Percentiles rank a stretch among this genome's conserved stretches.
Evolutionary conservation across 805 yeast genomes (phyloP).

Genomic region (Candida sanyiensis): DNA sequence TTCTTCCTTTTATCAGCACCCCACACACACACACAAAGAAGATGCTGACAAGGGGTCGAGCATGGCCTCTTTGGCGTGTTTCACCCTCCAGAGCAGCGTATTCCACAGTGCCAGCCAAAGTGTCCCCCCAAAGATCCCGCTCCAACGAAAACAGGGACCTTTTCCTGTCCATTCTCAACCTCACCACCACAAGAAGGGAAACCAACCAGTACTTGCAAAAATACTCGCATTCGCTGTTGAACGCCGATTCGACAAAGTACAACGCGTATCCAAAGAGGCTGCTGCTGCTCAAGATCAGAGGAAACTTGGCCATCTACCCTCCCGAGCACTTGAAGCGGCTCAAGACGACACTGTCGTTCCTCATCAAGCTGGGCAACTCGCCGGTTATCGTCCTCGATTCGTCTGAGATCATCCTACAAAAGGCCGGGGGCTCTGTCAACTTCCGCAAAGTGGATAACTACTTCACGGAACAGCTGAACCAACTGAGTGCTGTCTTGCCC

Average conservation of each 20-base stretch:
- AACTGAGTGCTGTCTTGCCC: neutral
- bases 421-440: neutral
- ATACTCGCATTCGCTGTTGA: slow-evolving; percentile 39
- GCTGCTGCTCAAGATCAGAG: slow-evolving; percentile 26
- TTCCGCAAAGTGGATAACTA: neutral
- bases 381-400: slow-evolving; percentile 23
- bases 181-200: slow-evolving; percentile 92
- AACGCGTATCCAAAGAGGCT: slow-evolving; percentile 19
- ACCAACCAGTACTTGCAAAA: slow-evolving; percentile 74
- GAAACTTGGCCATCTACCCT: slow-evolving; percentile 17
- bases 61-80: slow-evolving; percentile 3
- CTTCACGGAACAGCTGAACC: slow-evolving; percentile 2
- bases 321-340: slow-evolving; percentile 13
- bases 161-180: slow-evolving; percentile 75
- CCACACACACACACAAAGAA: too few relatives aligned
- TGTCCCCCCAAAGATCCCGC: slow-evolving; percentile 9
- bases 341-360: slow-evolving; percentile 19
- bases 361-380: slow-evolving; percentile 19
- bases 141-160: slow-evolving; percentile 53
- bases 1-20: neutral
- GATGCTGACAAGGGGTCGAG: slow-evolving; percentile 6
- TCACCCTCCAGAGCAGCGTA: neutral
- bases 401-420: slow-evolving; percentile 5
- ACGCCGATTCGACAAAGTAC: slow-evolving; percentile 24
- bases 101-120: slow-evolving; percentile 10